Evolutionary conservation across 164 flowering plant species (phyloP), one percentile per base, ranked within the genome.

Genomic region (Chimonanthus praecox): DNA sequence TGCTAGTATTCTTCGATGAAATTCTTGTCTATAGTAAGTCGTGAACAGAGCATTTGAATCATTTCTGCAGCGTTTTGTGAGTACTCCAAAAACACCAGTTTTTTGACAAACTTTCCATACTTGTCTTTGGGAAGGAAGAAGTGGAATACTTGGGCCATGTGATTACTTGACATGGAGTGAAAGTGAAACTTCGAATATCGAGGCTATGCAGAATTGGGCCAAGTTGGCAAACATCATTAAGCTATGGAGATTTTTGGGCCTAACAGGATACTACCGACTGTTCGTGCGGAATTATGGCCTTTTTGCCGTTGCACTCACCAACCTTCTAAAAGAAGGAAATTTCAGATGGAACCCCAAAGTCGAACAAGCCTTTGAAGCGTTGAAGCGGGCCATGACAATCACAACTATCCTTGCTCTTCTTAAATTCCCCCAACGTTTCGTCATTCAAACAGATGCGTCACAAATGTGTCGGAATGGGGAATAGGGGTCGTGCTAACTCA

Each of bases 211-310:
- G 4, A 5, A 16, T 18, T 72, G 21, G 74, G 33, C 33, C 33
- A 33, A 33, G 33, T 33, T 33, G 33, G 33, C 33, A 33, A 33
- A 33, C 33, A 33, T 50, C 50, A 33, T 5, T 11, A 1, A 67
- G 45, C 44, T 72, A 8, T 18, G 51, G 4, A 54, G 67, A 7
- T 72, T 72, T 20, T 10, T 72, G 10, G 67, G 74, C 7, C 67
- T 68, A 6, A 72, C 54, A 8, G 68, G 74, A 3, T 72, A 72
- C 47, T 72, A 62, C 54, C 7, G 67, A 4, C 61, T 47, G 15
- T 72, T 72, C 11, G 67, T 72, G 1, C 16, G 62, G 18, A 13
- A 62, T 18, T 72, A 72, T 45, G 74, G 74, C 6, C 2, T 4
- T 6, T 16, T 72, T 4, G 67, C 67, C 8, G 3, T 11, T 67